Evolutionary conservation across 2,329 filamentous ascomycete genomes (phyloP).

Genomic region (Aspergillus latus): DNA sequence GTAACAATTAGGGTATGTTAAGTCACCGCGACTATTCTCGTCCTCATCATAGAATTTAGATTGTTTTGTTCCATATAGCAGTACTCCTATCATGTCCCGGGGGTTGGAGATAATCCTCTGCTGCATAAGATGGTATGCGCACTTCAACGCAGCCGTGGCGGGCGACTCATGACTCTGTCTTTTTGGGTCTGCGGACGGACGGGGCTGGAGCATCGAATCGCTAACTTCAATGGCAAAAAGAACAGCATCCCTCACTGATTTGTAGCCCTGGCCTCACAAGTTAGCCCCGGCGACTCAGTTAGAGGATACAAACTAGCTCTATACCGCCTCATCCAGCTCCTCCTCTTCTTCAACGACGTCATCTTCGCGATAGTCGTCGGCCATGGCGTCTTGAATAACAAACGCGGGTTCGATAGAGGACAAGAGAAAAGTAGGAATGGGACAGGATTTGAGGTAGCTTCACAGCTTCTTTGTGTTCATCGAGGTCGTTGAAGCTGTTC

Average conservation of each 20-base stretch:
- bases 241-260: slow-evolving; percentile 94
- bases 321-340: slow-evolving; percentile 48
- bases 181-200: slow-evolving; percentile 65
- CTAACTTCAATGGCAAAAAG: slow-evolving; percentile 93
- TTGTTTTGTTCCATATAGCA: slow-evolving; percentile 86
- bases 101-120: slow-evolving; percentile 97
- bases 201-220: slow-evolving; percentile 74
- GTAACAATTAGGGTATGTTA: slow-evolving; percentile 87
- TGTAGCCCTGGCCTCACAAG: slow-evolving; percentile 68
- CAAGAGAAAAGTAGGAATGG: too few relatives aligned
- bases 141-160: slow-evolving; percentile 82
- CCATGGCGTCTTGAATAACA: slow-evolving; percentile 27
- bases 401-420: too few relatives aligned
- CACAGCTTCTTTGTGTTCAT: background rate
- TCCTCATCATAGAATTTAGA: slow-evolving; percentile 73
- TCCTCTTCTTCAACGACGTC: slow-evolving; percentile 47
- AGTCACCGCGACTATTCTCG: slow-evolving; percentile 54
- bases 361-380: slow-evolving; percentile 42
- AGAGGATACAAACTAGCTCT: slow-evolving; percentile 5
- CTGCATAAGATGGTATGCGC: slow-evolving; percentile 92
- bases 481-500: background rate
- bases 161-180: slow-evolving; percentile 77
- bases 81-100: slow-evolving; percentile 93
- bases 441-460: too few relatives aligned
- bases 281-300: background rate